Conservation (phyloP, 2,329 filamentous ascomycete species). For the Pseudogymnoascus sp. region DNA sequence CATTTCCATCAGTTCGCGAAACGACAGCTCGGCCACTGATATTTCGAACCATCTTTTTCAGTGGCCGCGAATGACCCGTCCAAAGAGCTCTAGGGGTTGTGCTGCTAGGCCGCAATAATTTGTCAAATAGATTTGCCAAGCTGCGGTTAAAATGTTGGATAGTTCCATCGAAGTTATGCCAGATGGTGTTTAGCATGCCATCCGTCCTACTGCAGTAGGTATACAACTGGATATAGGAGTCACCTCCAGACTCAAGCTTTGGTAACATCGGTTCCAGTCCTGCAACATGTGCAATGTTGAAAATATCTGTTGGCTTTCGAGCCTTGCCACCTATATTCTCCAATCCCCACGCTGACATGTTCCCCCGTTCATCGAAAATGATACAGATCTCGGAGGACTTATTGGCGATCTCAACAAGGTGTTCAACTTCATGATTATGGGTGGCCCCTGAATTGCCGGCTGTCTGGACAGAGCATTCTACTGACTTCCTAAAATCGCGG, state of each 20-base stretch:
- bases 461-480: slow-evolving; percentile 65
- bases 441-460: slow-evolving; percentile 39
- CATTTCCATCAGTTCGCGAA: slow-evolving; percentile 69
- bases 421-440: slow-evolving; percentile 65
- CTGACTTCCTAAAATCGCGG: slow-evolving; percentile 67
- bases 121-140: slow-evolving; percentile 73
- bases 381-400: slow-evolving; percentile 81
- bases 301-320: slow-evolving; percentile 60
- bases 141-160: slow-evolving; percentile 75
- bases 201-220: slow-evolving; percentile 60
- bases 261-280: slow-evolving; percentile 39
- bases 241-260: slow-evolving; percentile 2
- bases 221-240: slow-evolving; percentile 56
- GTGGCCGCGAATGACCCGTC: slow-evolving; percentile 73
- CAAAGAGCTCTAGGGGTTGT: slow-evolving; percentile 58
- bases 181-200: slow-evolving; percentile 61
- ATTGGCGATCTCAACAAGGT: slow-evolving; percentile 78
- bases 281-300: slow-evolving; percentile 76
- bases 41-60: slow-evolving; percentile 82
- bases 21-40: slow-evolving; percentile 72
- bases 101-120: slow-evolving; percentile 49
- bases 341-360: slow-evolving; percentile 86
- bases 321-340: slow-evolving; percentile 73
- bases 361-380: slow-evolving; percentile 71
- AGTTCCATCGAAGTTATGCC: slow-evolving; percentile 78